Conservation (phyloP, 2,329 filamentous ascomycete genomes). For the Aureobasidium pullulans region DNA sequence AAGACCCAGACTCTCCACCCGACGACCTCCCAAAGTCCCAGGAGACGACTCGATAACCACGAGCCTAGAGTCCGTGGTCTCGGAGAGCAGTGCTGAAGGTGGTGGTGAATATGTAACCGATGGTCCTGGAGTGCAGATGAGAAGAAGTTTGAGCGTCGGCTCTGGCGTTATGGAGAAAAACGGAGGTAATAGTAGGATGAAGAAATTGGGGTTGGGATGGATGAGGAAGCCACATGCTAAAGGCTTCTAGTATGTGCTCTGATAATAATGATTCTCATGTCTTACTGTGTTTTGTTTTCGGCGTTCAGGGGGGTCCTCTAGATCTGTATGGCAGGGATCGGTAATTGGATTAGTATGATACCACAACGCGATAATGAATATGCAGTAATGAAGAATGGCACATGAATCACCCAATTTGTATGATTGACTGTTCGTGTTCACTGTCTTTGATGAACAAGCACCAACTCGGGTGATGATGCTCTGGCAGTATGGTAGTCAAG, state of each 20-base stretch:
- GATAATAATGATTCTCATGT: neutral
- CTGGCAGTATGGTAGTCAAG: too few species aligned
- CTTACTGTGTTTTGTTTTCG: neutral
- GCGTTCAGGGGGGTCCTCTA: neutral
- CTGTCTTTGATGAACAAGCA: too few species aligned
- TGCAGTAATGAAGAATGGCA: too few species aligned
- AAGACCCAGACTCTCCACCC: neutral
- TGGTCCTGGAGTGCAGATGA: neutral
- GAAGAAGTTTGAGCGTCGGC: neutral
- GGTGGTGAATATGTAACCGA: neutral
- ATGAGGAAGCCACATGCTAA: slow-evolving; percentile 10
- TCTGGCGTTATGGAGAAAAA: neutral
- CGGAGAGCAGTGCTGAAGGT: neutral
- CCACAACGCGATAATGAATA: neutral
- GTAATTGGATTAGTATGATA: too few species aligned
- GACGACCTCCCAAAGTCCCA: neutral
- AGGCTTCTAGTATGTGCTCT: neutral
- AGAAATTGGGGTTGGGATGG: slow-evolving; percentile 2
- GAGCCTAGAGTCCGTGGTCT: neutral
- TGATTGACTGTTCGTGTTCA: too few species aligned
- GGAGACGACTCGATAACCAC: neutral
- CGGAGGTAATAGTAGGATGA: neutral
- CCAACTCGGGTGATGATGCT: too few species aligned
- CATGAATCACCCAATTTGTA: too few species aligned
- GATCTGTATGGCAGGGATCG: neutral